Evolutionary conservation across 176 grass and related monocot genomes (phyloP).

Genomic region (Canna indica): DNA sequence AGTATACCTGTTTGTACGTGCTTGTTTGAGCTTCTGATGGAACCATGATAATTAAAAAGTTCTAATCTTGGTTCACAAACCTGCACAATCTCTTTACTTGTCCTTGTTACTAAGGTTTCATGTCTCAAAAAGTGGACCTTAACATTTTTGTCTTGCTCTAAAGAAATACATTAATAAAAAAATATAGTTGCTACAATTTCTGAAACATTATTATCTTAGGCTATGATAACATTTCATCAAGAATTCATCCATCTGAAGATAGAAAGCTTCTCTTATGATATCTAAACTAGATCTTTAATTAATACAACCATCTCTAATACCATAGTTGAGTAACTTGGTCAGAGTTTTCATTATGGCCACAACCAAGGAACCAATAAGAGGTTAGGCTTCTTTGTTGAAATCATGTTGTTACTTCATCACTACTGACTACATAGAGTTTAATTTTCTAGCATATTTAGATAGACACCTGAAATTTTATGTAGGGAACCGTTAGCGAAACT

Average conservation of each 20-base stretch:
- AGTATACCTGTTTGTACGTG: not conserved
- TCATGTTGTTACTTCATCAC: not conserved
- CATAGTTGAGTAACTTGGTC: not conserved
- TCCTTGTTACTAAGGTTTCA: not conserved
- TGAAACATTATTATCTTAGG: too few relatives aligned
- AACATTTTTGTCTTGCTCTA: too few relatives aligned
- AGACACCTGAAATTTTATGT: too few relatives aligned
- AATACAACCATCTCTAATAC: not conserved
- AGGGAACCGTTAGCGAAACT: too few relatives aligned
- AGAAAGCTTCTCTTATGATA: not conserved
- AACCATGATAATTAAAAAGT: not conserved
- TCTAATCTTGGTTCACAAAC: not conserved
- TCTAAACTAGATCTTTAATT: not conserved
- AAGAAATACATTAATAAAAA: too few relatives aligned
- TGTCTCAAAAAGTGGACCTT: too few relatives aligned
- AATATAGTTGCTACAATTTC: too few relatives aligned
- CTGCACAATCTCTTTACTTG: not conserved
- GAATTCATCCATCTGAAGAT: not conserved
- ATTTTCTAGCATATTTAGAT: too few relatives aligned
- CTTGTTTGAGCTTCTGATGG: not conserved
- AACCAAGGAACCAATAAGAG: not conserved
- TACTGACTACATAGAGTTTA: not conserved
- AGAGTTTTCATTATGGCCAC: not conserved
- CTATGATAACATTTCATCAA: not conserved
- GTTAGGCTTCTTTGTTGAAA: not conserved